phyloP scores from a whole-genome alignment of 148 eudicot species.

The Rhododendron simsii region DNA sequence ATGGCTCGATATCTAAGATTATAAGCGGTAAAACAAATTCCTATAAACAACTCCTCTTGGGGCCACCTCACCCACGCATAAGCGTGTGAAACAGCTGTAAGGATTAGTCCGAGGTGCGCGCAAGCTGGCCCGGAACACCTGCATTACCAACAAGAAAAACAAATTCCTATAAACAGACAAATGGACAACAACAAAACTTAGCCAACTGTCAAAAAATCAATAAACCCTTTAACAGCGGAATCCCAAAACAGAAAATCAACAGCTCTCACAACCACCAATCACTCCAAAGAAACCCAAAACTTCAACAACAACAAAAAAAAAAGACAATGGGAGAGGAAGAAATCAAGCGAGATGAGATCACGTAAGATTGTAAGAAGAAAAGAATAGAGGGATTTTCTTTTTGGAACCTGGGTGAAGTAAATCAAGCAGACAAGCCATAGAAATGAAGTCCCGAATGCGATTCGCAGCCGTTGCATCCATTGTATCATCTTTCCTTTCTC shows the following conservation, averaged over 20 bases:
- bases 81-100: too few relatives aligned
- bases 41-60: too few relatives aligned
- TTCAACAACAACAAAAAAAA: neutral
- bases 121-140: too few relatives aligned
- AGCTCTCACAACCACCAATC: neutral
- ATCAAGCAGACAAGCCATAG: constrained; percentile 91
- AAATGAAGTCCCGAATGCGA: constrained; percentile 79
- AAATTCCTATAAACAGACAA: neutral
- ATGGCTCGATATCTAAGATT: neutral
- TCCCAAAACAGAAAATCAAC: neutral
- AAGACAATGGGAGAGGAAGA: neutral
- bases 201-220: neutral
- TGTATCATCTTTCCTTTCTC: constrained; percentile 37
- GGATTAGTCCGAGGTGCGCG: too few relatives aligned
- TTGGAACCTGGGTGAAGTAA: constrained; percentile 84
- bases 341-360: constrained; percentile 12
- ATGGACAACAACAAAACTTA: neutral
- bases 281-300: neutral
- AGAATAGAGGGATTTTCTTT: neutral
- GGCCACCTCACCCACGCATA: too few relatives aligned
- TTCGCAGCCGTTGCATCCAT: constrained; percentile 57
- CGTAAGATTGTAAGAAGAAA: neutral
- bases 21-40: neutral
- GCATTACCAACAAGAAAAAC: neutral
- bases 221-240: neutral